Evolutionary conservation across 2,329 filamentous ascomycete genomes (phyloP).

Genomic region (Fusarium cyanostomum): DNA sequence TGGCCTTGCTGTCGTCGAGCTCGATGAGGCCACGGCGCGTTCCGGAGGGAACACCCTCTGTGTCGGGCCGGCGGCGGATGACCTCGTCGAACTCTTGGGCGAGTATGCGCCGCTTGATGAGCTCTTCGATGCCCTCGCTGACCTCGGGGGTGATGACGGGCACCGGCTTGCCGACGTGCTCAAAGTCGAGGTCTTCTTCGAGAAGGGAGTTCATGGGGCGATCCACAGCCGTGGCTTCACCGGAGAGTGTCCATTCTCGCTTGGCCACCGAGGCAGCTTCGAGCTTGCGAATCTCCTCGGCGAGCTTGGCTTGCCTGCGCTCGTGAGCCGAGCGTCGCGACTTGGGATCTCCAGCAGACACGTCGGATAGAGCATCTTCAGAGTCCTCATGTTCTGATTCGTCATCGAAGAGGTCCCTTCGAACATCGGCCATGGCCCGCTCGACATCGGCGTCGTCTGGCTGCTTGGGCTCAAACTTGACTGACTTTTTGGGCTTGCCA

Average conservation of each 20-base stretch:
- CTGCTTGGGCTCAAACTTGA: constrained; percentile 52
- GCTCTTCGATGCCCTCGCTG: constrained; percentile 88
- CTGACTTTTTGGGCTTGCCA: constrained; percentile 55
- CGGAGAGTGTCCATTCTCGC: constrained; percentile 87
- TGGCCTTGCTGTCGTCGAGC: constrained; percentile 86
- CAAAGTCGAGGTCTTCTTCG: constrained; percentile 95
- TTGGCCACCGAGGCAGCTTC: constrained; percentile 91
- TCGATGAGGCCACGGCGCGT: constrained; percentile 78
- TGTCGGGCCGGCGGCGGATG: constrained; percentile 80
- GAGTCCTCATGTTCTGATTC: constrained; percentile 71
- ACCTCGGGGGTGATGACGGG: constrained; percentile 93
- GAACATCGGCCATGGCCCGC: constrained; percentile 85
- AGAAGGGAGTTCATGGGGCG: constrained; percentile 91
- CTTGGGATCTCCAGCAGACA: constrained; percentile 74
- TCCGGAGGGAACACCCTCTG: constrained; percentile 67
- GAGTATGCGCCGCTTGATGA: constrained; percentile 93
- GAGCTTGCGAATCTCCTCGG: constrained; percentile 89
- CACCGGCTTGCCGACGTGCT: constrained; percentile 92
- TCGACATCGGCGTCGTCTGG: constrained; percentile 75
- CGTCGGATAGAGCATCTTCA: constrained; percentile 71
- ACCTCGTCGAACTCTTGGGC: constrained; percentile 94
- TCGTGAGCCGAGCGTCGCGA: constrained; percentile 87
- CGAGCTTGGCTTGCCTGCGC: constrained; percentile 83
- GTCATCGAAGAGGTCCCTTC: constrained; percentile 90
- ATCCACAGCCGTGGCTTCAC: constrained; percentile 84